Evolutionary conservation across 2,329 filamentous ascomycete genomes (phyloP), one percentile per base, ranked within the genome.

Genomic region (Xylaria sp.): DNA sequence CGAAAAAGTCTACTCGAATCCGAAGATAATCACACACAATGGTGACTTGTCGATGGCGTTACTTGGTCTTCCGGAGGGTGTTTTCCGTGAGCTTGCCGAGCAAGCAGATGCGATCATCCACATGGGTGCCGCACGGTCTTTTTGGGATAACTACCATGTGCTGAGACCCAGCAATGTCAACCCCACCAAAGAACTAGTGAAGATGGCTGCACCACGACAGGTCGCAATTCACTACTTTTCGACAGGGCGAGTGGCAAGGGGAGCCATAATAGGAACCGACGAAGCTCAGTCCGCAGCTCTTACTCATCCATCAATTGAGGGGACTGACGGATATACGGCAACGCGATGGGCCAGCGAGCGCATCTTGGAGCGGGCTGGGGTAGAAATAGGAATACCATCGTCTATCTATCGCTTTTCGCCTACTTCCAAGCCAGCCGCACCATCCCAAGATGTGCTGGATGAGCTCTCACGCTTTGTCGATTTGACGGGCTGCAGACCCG

Each of bases 381-480:
- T 15, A 44, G 18, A 13, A 10, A 5, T 44, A 10, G 41, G 41
- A 13, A 13, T 44, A 4, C 41, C 41, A 13, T 13, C 41, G 2
- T 44, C 18, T 13, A 44, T 44, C 41, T 13, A 44, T 13, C 41
- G 41, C 18, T 44, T 44, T 13, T 13, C 18, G 12, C 41, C 41
- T 15, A 13, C 41, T 10, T 10, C 41, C 12, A 10, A 13, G 18
- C 41, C 15, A 18, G 41, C 15, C 4, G 12, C 41, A 10, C 18
- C 41, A 4, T 13, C 41, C 5, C 15, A 44, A 18, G 12, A 44
- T 10, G 41, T 18, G 41, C 41, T 44, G 2, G 41, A 44, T 13
- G 41, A 44, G 12, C 18, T 62, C 41, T 23, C 50, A 15, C 58
- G 59, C n/a, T 66, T 39, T 23, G 28, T 66, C 6, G 23, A 51